These are phyloP conservation scores for Glaciozyma antarctica DNA, from an alignment of 768 basidiomycete genomes.

Conservation along the genomic window DNA sequence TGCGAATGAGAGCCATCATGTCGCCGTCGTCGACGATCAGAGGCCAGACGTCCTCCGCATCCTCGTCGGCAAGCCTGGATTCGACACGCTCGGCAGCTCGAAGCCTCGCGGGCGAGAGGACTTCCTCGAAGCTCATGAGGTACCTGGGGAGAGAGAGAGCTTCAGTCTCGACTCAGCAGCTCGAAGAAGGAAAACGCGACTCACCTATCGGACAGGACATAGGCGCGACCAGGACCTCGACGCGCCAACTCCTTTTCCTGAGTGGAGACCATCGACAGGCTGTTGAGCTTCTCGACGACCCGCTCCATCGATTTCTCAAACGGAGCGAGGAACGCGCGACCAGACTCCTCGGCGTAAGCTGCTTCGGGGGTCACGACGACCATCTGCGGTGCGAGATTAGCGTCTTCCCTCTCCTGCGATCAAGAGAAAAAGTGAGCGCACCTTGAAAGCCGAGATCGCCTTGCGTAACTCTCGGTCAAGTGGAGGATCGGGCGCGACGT, in stretches of 20 bases:
- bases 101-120: constrained; percentile 43
- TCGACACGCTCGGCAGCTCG: constrained; percentile 46
- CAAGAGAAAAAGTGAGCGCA: not conserved
- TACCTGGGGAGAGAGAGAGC: constrained; percentile 26
- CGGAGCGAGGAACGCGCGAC: constrained; percentile 8
- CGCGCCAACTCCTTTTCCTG: constrained; percentile 53
- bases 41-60: constrained; percentile 67
- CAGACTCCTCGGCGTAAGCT: constrained; percentile 14
- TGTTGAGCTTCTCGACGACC: constrained; percentile 50
- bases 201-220: constrained; percentile 67
- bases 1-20: constrained; percentile 60
- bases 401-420: not conserved
- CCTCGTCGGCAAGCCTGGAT: constrained; percentile 46
- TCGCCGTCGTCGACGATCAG: constrained; percentile 71
- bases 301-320: constrained; percentile 2
- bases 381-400: not conserved
- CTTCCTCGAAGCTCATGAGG: constrained; percentile 1
- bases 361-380: constrained; percentile 23
- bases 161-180: rapidly evolving
- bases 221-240: constrained; percentile 54
- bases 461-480: not conserved
- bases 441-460: constrained; percentile 10
- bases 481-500: not conserved
- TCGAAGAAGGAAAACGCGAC: constrained; percentile 12
- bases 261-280: constrained; percentile 59